Base-by-base conservation (phyloP, 2,329 filamentous ascomycete species). In the Neonectria hederae region DNA sequence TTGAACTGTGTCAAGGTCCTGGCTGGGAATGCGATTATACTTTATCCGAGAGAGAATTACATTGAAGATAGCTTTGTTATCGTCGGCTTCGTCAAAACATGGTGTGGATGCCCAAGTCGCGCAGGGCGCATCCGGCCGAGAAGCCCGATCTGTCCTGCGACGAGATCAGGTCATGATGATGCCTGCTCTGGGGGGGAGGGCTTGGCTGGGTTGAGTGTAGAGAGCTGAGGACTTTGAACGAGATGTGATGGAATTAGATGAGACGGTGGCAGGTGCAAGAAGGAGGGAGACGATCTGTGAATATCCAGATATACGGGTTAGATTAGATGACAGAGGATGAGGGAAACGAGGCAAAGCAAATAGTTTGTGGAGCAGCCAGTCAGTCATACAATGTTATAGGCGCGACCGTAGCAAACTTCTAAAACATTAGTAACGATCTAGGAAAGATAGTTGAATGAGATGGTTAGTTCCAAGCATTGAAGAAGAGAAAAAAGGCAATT, bases 31-130 rank as follows among this genome's bases (percentile, higher is more conserved):
- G 13, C 8, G 19, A 5, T 22, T 45, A 5, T 45, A 11, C 5
- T 10, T 21, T 10, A 45, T 24, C 22, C 43, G 43, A 13, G 22
- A 46, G 21, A 22, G 43, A 13, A 26, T 22, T 22, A 26, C 13
- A 2, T 3, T 26, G 4, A 46, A 17, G 22, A 22, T 13, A 14
- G 43, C 22, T 46, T 26, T 13, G 17, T 46, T 8, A 7, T n/a
- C 13, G 13, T 46, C 42, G 21, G 5, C n/a, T n/a, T n/a, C n/a
- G n/a, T n/a, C n/a, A n/a, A n/a, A n/a, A n/a, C n/a, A n/a, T n/a
- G n/a, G n/a, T n/a, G n/a, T n/a, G n/a, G n/a, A n/a, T 26, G 40
- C 5, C 53, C 53, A 62, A 17, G 53, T 38, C 4, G 59, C 38
- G 24, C 26, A 45, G 6, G 45, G 53, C 19, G 55, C 32, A 17